A percentile compares a stretch with the other conserved stretches of the same genome.
These are phyloP conservation scores for Bryopsis sp. DNA, from an alignment of 139 green algal species.

Conservation along the genomic window DNA sequence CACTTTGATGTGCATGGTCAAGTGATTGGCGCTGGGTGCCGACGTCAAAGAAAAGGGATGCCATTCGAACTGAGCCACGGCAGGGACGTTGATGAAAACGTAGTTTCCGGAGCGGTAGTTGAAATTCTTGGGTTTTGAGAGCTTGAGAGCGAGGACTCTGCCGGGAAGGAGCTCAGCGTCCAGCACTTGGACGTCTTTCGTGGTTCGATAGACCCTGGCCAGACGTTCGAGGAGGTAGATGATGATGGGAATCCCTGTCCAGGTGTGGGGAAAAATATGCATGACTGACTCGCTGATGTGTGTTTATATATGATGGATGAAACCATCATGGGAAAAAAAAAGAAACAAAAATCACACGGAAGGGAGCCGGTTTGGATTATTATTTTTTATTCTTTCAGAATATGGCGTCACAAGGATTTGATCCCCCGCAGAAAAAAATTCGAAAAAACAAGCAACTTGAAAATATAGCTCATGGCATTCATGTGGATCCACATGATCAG, in stretches of 20 bases:
- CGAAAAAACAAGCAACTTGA: too few species aligned
- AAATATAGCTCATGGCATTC: too few species aligned
- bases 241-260: conserved; percentile 4
- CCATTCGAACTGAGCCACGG: conserved; percentile 25
- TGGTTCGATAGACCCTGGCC: background rate
- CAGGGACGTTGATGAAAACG: conserved; percentile 3
- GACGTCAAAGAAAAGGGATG: conserved; percentile 30
- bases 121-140: conserved; percentile 13
- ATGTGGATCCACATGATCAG: too few species aligned
- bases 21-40: conserved; percentile 12
- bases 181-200: background rate
- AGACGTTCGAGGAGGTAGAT: conserved; percentile 16
- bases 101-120: conserved; percentile 18
- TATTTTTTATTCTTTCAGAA: too few species aligned
- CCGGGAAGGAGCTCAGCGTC: conserved; percentile 12
- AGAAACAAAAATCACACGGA: too few species aligned
- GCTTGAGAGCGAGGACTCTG: conserved; percentile 14
- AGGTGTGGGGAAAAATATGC: background rate
- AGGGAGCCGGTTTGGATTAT: too few species aligned
- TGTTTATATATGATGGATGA: background rate
- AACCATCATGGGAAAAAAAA: too few species aligned
- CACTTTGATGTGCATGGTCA: conserved; percentile 23
- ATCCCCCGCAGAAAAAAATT: too few species aligned
- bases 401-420: too few species aligned
- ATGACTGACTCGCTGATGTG: background rate